phyloP scores from a whole-genome alignment of 495 filamentous ascomycete species.

The Immersiella caudata region DNA sequence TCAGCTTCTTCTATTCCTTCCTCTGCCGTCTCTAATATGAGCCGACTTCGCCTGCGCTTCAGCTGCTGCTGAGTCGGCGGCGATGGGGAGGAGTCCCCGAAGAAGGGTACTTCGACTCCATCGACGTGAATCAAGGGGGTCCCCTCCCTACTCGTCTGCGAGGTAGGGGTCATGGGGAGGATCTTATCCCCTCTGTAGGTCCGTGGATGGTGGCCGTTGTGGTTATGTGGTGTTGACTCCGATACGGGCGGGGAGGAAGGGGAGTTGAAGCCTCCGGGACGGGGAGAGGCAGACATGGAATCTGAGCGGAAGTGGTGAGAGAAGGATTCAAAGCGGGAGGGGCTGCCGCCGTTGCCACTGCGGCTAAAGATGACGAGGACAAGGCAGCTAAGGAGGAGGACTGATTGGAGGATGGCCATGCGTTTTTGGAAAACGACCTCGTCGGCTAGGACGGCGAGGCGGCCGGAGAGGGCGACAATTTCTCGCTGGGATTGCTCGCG shows the following conservation, averaged over 20 bases:
- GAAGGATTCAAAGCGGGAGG: background rate
- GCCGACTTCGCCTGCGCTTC: conserved; percentile 2
- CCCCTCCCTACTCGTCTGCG: conserved; percentile 36
- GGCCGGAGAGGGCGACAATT: conserved; percentile 75
- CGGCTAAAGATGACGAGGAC: conserved; percentile 79
- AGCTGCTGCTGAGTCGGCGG: conserved; percentile 13
- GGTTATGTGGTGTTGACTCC: conserved; percentile 5
- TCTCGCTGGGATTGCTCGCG: conserved; percentile 79
- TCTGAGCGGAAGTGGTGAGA: background rate
- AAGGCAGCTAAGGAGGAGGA: conserved; percentile 85
- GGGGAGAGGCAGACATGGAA: background rate
- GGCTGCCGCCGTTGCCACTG: conserved; percentile 30
- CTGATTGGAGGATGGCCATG: conserved; percentile 84
- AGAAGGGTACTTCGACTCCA: conserved; percentile 22
- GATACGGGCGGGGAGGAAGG: conserved; percentile 22
- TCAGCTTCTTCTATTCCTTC: conserved; percentile 6
- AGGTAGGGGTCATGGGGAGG: conserved; percentile 44
- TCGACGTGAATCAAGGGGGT: conserved; percentile 27
- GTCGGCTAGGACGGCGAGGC: conserved; percentile 84
- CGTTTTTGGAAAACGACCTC: conserved; percentile 96
- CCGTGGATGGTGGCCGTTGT: conserved; percentile 9
- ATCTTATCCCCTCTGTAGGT: conserved; percentile 28
- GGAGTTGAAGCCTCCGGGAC: background rate
- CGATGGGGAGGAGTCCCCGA: conserved; percentile 9
- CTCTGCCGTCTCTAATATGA: background rate